Percentiles rank a stretch among this genome's conserved stretches.
Conservation (phyloP, 2,329 filamentous ascomycete genomes). For the Lojkania enalia region DNA sequence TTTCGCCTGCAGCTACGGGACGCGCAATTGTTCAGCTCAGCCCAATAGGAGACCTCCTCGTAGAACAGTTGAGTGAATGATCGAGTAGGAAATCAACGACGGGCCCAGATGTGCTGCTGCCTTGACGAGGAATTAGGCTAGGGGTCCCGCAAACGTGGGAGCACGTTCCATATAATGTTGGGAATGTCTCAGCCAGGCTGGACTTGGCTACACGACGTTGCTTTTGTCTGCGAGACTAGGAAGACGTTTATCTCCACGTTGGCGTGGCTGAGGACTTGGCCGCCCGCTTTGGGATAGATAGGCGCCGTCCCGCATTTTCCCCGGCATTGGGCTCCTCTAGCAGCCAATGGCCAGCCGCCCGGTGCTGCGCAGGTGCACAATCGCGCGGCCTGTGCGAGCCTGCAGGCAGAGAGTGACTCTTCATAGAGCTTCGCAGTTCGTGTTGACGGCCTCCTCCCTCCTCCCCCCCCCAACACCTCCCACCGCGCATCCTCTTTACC, state of each 20-base stretch:
- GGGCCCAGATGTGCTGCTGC: slow-evolving; percentile 5
- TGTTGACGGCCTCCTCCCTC: slow-evolving; percentile 27
- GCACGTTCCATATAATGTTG: too few species aligned
- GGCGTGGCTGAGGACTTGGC: slow-evolving; percentile 7
- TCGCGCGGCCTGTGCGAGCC: slow-evolving; percentile 19
- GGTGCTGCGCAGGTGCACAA: too few species aligned
- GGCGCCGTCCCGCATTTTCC: slow-evolving; percentile 15
- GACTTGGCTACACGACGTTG: not conserved
- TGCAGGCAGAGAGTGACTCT: slow-evolving; percentile 23
- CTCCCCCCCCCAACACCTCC: slow-evolving; percentile 1
- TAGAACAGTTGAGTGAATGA: too few species aligned
- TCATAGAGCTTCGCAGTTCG: slow-evolving; percentile 24
- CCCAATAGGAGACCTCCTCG: slow-evolving; percentile 6
- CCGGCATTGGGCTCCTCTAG: slow-evolving; percentile 15
- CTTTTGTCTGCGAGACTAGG: not conserved
- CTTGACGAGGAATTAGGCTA: not conserved
- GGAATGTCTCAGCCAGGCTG: slow-evolving; percentile 13
- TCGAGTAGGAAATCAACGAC: slow-evolving; percentile 5
- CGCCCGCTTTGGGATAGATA: slow-evolving; percentile 3
- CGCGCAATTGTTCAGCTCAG: not conserved
- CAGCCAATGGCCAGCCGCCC: slow-evolving; percentile 8
- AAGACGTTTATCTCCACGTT: slow-evolving; percentile 12
- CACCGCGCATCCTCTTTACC: slow-evolving; percentile 16
- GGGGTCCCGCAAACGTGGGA: not conserved
- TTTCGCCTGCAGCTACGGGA: slow-evolving; percentile 9